phyloP scores from a whole-genome alignment of 2,329 filamentous ascomycete species.

The Apiospora arundinis region DNA sequence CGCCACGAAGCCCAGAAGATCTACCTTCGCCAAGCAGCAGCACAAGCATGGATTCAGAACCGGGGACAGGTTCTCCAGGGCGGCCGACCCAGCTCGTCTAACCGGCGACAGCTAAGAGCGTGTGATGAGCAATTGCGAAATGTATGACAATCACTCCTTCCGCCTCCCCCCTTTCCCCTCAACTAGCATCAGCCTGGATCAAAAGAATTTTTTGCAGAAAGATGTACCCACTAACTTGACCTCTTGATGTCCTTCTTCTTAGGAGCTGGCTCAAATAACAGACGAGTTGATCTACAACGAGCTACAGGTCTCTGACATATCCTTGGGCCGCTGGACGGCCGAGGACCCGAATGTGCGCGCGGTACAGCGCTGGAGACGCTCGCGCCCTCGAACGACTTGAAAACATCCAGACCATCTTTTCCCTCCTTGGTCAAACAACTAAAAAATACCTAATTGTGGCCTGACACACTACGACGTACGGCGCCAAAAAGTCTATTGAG shows the following conservation, averaged over 20 bases:
- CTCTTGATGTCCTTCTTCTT: background rate
- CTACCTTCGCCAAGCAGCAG: conserved; percentile 64
- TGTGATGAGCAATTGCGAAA: conserved; percentile 62
- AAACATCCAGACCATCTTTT: conserved; percentile 27
- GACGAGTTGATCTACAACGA: conserved; percentile 65
- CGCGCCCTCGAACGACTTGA: conserved; percentile 42
- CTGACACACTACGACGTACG: background rate
- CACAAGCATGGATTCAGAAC: conserved; percentile 64
- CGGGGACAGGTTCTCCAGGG: conserved; percentile 61
- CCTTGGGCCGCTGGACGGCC: conserved; percentile 65
- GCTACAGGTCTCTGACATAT: conserved; percentile 58
- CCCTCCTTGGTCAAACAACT: background rate
- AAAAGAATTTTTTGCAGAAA: background rate
- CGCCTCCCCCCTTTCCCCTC: background rate
- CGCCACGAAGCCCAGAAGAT: conserved; percentile 71
- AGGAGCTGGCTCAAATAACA: conserved; percentile 65
- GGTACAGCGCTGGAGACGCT: conserved; percentile 65
- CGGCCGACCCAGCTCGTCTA: conserved; percentile 52
- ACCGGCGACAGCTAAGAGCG: conserved; percentile 56
- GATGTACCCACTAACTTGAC: background rate
- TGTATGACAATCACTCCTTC: conserved; percentile 52
- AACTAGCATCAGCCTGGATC: background rate
- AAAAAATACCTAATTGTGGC: background rate
- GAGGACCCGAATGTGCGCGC: conserved; percentile 66
- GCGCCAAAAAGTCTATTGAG: conserved; percentile 12